Evolutionary conservation across 805 yeast genomes (phyloP).

Genomic region (Lipomyces spencermartinsiae): DNA sequence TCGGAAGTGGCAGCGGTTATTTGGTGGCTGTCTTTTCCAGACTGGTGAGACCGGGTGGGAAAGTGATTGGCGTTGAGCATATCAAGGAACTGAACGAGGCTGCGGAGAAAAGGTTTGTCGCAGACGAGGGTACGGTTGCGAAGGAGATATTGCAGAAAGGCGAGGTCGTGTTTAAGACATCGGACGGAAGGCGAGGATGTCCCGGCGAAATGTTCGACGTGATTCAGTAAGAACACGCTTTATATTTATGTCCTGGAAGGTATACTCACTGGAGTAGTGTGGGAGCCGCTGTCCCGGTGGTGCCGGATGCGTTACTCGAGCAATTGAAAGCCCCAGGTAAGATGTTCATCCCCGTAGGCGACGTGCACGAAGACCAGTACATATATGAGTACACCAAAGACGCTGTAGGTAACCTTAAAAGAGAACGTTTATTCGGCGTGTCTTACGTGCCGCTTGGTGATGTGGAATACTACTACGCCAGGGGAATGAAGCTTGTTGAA

Average conservation of each 20-base stretch:
- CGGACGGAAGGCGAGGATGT: conserved; percentile 35
- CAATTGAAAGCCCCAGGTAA: conserved; percentile 35
- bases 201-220: conserved; percentile 36
- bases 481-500: conserved; percentile 14
- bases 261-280: conserved; percentile 11
- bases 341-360: conserved; percentile 37
- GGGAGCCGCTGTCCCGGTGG: conserved; percentile 29
- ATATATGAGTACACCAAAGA: conserved; percentile 31
- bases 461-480: conserved; percentile 22
- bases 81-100: conserved; percentile 26
- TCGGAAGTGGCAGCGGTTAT: conserved; percentile 39
- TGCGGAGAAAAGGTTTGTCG: conserved; percentile 18
- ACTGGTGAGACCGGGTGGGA: conserved; percentile 34
- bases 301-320: conserved; percentile 28
- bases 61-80: conserved; percentile 37
- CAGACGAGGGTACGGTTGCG: conserved; percentile 17
- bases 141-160: conserved; percentile 17
- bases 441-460: conserved; percentile 32
- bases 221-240: conserved; percentile 31
- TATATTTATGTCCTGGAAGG: background rate
- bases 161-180: conserved; percentile 23
- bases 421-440: conserved; percentile 30
- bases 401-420: conserved; percentile 17
- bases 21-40: conserved; percentile 32
- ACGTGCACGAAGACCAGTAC: conserved; percentile 20